phyloP scores from a whole-genome alignment of 2,329 filamentous ascomycete genomes.

The Nigrospora oryzae region DNA sequence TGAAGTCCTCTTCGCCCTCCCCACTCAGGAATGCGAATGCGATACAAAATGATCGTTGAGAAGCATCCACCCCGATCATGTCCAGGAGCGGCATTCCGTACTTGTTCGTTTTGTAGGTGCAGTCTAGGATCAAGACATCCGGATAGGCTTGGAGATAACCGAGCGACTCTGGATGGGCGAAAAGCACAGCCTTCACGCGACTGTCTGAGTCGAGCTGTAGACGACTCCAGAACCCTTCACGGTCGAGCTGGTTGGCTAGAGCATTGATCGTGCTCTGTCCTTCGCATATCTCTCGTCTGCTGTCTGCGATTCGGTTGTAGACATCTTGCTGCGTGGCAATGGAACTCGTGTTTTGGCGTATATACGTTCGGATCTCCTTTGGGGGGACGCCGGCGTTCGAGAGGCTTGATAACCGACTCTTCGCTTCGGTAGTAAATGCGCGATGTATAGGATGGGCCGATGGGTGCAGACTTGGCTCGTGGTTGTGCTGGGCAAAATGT shows the following conservation, averaged over 20 bases:
- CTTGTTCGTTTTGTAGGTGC: constrained; percentile 16
- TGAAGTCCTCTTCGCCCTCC: constrained; percentile 10
- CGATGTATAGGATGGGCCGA: neutral
- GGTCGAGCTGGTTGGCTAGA: constrained; percentile 10
- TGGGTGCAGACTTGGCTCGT: constrained; percentile 3
- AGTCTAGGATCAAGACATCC: constrained; percentile 11
- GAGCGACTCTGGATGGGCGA: constrained; percentile 13
- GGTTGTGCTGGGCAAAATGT: constrained; percentile 3
- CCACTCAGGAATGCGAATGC: constrained; percentile 12
- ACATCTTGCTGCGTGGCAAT: constrained; percentile 12
- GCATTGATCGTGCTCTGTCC: constrained; percentile 12
- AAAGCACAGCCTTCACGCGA: constrained; percentile 11
- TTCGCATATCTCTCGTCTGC: constrained; percentile 3
- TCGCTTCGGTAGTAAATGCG: neutral
- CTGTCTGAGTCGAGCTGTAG: constrained; percentile 8
- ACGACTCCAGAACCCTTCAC: constrained; percentile 10
- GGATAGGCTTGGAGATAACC: constrained; percentile 11
- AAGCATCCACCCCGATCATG: constrained; percentile 12
- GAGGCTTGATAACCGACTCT: constrained; percentile 4
- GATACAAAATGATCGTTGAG: constrained; percentile 11
- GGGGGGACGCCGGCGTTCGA: constrained; percentile 6
- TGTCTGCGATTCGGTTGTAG: constrained; percentile 11
- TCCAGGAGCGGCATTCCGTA: constrained; percentile 13
- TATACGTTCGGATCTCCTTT: constrained; percentile 8
- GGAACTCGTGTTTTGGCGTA: constrained; percentile 4